Evolutionary conservation across 805 yeast genomes (phyloP).

Genomic region (Starmerella riodocensis): DNA sequence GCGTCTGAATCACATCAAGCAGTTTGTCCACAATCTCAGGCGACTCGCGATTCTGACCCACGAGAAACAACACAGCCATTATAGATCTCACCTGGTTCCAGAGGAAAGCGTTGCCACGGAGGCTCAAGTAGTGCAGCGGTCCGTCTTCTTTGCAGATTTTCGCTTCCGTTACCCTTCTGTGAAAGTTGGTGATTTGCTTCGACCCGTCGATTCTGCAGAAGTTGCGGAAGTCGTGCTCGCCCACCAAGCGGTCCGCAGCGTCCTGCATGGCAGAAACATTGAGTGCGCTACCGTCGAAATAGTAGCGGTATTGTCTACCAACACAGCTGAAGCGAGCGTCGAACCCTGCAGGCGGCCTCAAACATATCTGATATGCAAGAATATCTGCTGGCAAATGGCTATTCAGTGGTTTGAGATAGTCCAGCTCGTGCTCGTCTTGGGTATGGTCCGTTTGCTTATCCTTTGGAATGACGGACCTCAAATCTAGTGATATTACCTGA

Average conservation of each 20-base stretch:
- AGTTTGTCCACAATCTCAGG: slow-evolving; percentile 46
- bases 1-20: slow-evolving; percentile 42
- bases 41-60: slow-evolving; percentile 65
- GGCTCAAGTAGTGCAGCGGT: slow-evolving; percentile 49
- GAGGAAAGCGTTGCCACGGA: slow-evolving; percentile 77
- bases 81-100: slow-evolving; percentile 98
- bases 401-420: slow-evolving; percentile 64
- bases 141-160: slow-evolving; percentile 30
- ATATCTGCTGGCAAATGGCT: slow-evolving; percentile 70
- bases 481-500: slow-evolving; percentile 71
- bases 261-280: slow-evolving; percentile 53
- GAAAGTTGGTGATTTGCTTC: slow-evolving; percentile 73
- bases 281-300: slow-evolving; percentile 39
- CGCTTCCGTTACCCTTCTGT: slow-evolving; percentile 47
- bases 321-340: slow-evolving; percentile 88
- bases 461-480: slow-evolving; percentile 51
- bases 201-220: slow-evolving; percentile 91
- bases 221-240: slow-evolving; percentile 83
- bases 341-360: slow-evolving; percentile 70
- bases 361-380: slow-evolving; percentile 63
- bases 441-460: slow-evolving; percentile 49
- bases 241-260: slow-evolving; percentile 52
- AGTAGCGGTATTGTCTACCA: slow-evolving; percentile 75
- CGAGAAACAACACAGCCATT: slow-evolving; percentile 67
- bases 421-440: slow-evolving; percentile 56